Percentiles rank a stretch among this genome's conserved stretches.
Evolutionary conservation across 345 rosid genomes (phyloP).

Genomic region (Erucastrum elatum): DNA sequence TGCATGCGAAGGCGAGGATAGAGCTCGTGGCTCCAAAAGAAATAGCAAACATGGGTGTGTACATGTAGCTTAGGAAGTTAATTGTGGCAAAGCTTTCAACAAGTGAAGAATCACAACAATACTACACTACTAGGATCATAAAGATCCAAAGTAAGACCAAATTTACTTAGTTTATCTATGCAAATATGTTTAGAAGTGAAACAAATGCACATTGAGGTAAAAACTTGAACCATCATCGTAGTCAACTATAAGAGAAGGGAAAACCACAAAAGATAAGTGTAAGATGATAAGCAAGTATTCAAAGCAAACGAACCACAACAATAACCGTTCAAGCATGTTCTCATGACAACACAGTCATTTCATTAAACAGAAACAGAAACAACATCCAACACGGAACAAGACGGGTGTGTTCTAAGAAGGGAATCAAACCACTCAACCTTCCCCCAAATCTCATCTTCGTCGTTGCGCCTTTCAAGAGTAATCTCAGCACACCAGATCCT

Average conservation of each 20-base stretch:
- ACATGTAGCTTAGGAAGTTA: too few species aligned
- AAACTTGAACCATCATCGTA: neutral
- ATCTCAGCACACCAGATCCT: neutral
- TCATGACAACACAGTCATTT: neutral
- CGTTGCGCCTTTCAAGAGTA: neutral
- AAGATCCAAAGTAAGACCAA: too few species aligned
- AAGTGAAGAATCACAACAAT: too few species aligned
- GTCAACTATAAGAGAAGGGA: neutral
- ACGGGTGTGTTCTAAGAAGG: neutral
- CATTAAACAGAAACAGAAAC: constrained; percentile 2
- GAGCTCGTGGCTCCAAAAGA: too few species aligned
- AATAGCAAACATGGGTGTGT: too few species aligned
- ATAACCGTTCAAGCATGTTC: neutral
- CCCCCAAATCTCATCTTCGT: neutral
- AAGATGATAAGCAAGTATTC: too few species aligned
- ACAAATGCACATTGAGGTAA: neutral
- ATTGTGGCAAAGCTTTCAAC: too few species aligned
- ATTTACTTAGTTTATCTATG: too few species aligned
- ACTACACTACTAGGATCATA: too few species aligned
- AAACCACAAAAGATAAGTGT: neutral
- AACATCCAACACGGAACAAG: neutral
- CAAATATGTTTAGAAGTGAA: neutral
- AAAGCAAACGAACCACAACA: neutral
- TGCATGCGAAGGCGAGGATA: too few species aligned
- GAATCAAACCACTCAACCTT: neutral